Evolutionary conservation across 805 yeast genomes (phyloP), one percentile per base, ranked within the genome.

Genomic region (Schwanniomyces occidentalis): DNA sequence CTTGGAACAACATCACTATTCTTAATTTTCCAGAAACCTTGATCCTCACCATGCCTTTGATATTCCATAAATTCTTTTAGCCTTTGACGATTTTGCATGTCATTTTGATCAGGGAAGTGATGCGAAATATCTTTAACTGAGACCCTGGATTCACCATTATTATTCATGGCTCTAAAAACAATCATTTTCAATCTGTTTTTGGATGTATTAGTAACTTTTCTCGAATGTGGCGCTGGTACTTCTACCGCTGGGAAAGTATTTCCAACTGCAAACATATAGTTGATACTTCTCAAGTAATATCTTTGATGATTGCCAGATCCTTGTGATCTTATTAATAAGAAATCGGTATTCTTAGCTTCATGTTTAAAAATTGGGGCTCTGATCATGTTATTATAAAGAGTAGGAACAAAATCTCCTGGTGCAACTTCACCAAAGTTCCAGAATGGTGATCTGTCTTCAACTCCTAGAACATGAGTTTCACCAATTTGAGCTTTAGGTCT

Each of bases 341-440:
- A 93, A 51, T 93, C 99, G 0, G 96, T 88, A 16, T 70, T 58
- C 16, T 73, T 70, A 0, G 81, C 71, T 27, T 88, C 95, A 54
- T 93, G 99, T 52, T 82, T 81, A 66, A 87, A 91, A 2, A 91
- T 75, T 0, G 99, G 99, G 0, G 99, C 97, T 42, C 99, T 68
- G 4, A 84, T 59, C 84, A 93, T 82, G 50, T 88, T 85, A 56
- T 91, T 93, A 64, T 93, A 93, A 30, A 91, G 64, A 0, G 99
- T 86, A 1, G 98, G 98, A 3, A 90, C 96, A 36, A 88, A 78
- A 48, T 84, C 87, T 2, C 99, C 99, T 3, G 89, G 86, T 29
- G 88, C 96, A 6, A 93, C 98, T 63, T 85, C 86, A 1, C 99
- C 99, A 65, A 89, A 93, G 58, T 90, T 93, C 98, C 99, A 93